phyloP scores from a whole-genome alignment of 352 stramenopile genomes.

The Phytophthora tentaculata region DNA sequence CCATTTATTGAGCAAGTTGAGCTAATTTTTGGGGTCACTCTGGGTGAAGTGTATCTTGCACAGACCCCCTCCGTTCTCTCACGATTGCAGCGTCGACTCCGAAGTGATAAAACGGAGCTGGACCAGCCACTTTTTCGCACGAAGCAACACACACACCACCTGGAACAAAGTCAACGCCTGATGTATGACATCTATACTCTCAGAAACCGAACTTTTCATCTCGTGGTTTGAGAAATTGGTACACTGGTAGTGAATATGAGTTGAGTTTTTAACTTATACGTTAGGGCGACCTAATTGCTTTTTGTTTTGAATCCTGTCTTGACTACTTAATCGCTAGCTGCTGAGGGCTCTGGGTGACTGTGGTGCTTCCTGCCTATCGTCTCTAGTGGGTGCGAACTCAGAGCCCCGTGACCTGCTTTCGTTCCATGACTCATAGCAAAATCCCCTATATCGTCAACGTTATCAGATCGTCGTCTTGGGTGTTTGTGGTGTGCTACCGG shows the following conservation, averaged over 20 bases:
- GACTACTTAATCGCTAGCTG: conserved; percentile 29
- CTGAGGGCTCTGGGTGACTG: conserved; percentile 21
- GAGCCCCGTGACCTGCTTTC: conserved; percentile 25
- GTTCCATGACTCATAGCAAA: conserved; percentile 14
- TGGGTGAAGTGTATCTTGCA: conserved; percentile 52
- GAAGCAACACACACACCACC: conserved; percentile 31
- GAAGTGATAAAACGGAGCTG: conserved; percentile 9
- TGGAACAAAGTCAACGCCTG: conserved; percentile 51
- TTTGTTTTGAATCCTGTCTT: conserved; percentile 20
- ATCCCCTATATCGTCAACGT: conserved; percentile 44
- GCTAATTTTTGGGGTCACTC: too few species aligned
- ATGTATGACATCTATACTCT: conserved; percentile 43
- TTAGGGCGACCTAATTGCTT: conserved; percentile 4
- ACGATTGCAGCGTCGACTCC: conserved; percentile 31
- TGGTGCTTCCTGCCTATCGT: conserved; percentile 36
- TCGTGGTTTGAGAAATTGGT: conserved; percentile 37
- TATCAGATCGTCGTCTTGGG: conserved; percentile 53
- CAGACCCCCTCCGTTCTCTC: conserved; percentile 24
- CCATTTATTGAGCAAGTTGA: too few species aligned
- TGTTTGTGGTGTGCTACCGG: conserved; percentile 56
- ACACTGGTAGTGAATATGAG: conserved; percentile 7
- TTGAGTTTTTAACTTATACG: conserved; percentile 33
- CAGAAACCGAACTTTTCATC: conserved; percentile 35
- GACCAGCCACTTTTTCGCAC: conserved; percentile 49
- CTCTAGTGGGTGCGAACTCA: conserved; percentile 33